phyloP scores from a whole-genome alignment of 108 stramenopile species.

The Skeletonema tropicum region DNA sequence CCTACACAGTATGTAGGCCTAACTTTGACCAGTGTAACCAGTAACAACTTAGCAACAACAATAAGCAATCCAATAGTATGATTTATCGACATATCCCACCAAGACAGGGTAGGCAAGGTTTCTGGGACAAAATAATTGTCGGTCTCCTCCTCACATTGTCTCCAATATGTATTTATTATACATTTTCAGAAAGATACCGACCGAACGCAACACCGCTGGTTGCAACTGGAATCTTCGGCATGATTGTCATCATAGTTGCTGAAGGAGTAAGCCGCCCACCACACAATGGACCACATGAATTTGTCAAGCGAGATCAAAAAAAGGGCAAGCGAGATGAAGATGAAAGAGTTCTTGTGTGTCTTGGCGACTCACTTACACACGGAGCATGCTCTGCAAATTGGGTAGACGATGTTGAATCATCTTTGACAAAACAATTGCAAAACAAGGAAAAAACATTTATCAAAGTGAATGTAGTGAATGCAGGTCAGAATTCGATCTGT shows the following conservation, averaged over 20 bases:
- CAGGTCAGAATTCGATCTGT: constrained; percentile 17
- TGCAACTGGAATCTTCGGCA: neutral
- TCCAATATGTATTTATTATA: neutral
- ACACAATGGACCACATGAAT: constrained; percentile 13
- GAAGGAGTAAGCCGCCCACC: constrained; percentile 18
- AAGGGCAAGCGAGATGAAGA: constrained; percentile 11
- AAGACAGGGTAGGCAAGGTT: neutral
- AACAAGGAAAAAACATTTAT: neutral
- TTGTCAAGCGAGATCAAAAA: neutral
- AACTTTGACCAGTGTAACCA: too few species aligned
- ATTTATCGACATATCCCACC: neutral
- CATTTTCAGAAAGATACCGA: neutral
- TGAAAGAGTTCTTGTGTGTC: constrained; percentile 13
- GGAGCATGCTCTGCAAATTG: constrained; percentile 24
- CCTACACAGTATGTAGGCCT: too few species aligned
- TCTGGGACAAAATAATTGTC: neutral
- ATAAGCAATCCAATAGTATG: neutral
- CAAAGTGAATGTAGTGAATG: constrained; percentile 9
- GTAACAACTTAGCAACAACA: too few species aligned
- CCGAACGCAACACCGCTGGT: neutral
- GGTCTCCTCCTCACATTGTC: neutral
- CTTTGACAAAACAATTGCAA: neutral
- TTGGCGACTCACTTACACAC: constrained; percentile 28
- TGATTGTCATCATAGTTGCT: neutral
- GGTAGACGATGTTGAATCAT: constrained; percentile 13